These are phyloP conservation scores for Mycena alexandri DNA, from an alignment of 768 basidiomycete genomes.

Conservation along the genomic window DNA sequence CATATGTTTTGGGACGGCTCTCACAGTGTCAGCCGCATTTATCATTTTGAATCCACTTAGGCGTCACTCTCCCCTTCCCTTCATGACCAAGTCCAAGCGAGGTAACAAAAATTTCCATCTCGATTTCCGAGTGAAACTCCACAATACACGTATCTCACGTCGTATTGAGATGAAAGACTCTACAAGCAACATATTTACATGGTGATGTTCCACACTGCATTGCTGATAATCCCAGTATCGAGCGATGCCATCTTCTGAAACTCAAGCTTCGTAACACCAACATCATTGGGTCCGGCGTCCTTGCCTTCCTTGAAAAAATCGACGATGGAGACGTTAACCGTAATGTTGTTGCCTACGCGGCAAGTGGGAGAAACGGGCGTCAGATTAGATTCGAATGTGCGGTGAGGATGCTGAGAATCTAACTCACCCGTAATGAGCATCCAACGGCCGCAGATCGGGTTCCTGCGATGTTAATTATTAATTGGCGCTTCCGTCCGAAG, in stretches of 20 bases:
- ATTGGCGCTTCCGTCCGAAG: neutral
- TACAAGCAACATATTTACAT: too few species aligned
- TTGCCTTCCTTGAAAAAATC: neutral
- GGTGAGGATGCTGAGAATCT: neutral
- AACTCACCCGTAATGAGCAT: neutral
- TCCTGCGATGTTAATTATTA: neutral
- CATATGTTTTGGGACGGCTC: too few species aligned
- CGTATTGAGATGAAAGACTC: too few species aligned
- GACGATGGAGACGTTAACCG: neutral
- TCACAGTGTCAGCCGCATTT: too few species aligned
- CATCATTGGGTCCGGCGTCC: neutral
- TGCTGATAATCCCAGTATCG: neutral
- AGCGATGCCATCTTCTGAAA: neutral
- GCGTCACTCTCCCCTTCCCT: too few species aligned
- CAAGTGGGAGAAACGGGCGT: too few species aligned
- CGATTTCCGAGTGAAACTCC: too few species aligned
- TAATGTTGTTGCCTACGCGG: neutral
- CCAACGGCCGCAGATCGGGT: constrained; percentile 3
- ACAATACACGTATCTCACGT: too few species aligned
- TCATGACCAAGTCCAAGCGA: too few species aligned
- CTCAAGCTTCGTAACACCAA: neutral
- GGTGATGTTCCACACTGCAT: neutral
- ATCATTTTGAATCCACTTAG: too few species aligned
- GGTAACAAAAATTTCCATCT: too few species aligned
- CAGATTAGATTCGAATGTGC: neutral